phyloP scores from a whole-genome alignment of 192 early-diverging fungal species.

The Rhizoclosmatium globosum region DNA sequence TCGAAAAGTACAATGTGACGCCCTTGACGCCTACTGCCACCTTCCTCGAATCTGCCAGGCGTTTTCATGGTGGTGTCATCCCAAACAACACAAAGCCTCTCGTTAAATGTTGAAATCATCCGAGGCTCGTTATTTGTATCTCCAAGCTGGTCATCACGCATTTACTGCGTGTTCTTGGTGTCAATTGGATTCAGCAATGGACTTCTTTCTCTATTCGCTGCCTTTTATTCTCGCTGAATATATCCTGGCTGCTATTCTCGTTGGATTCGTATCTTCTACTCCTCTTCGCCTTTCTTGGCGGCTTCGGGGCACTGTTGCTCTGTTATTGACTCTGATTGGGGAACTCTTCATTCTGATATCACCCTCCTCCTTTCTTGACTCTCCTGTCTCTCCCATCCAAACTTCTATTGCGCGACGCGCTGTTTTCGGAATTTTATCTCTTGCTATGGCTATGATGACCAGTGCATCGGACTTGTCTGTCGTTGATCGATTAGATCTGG shows the following conservation, averaged over 20 bases:
- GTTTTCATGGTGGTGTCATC: no score
- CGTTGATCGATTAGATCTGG: background rate
- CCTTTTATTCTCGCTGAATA: background rate
- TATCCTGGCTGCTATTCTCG: background rate
- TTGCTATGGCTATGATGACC: background rate
- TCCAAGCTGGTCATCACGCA: background rate
- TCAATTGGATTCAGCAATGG: background rate
- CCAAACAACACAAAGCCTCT: background rate
- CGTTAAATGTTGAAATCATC: background rate
- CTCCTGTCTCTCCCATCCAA: background rate
- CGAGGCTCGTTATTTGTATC: background rate
- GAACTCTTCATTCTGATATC: background rate
- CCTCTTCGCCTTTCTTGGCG: background rate
- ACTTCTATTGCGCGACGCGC: background rate
- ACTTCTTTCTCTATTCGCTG: background rate
- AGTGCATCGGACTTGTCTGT: no score
- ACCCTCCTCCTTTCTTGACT: background rate
- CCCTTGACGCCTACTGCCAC: no score
- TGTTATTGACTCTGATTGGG: background rate
- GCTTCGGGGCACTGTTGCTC: background rate
- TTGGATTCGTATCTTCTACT: background rate
- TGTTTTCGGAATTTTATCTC: background rate
- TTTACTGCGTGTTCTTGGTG: background rate
- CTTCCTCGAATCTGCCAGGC: no score
- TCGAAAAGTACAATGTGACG: no score